Percentiles rank a stretch among this genome's conserved stretches.
phyloP scores from a whole-genome alignment of 306 rosid species.

The Fragaria ananassa region DNA sequence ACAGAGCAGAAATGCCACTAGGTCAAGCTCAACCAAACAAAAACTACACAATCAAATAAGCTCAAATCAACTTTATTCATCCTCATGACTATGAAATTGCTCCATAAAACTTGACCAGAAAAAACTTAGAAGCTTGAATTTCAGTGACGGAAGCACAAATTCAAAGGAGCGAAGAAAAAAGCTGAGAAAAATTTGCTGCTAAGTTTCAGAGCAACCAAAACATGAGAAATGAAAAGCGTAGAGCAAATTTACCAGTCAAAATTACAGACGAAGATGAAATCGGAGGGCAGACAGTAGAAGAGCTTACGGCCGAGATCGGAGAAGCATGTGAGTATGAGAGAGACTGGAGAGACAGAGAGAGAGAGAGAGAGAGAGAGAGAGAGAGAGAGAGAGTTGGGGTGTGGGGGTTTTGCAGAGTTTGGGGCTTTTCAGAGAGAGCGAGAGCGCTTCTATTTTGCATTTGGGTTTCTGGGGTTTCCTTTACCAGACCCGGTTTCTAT shows the following conservation, averaged over 20 bases:
- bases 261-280: background rate
- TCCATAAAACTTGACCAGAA: background rate
- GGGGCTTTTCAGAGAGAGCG: background rate
- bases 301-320: background rate
- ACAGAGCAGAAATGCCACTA: background rate
- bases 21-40: background rate
- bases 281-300: background rate
- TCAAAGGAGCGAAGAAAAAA: background rate
- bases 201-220: background rate
- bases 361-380: background rate
- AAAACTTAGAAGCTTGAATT: background rate
- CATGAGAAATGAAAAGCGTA: background rate
- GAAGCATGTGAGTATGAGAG: background rate
- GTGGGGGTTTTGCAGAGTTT: background rate
- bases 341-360: background rate
- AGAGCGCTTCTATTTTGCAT: background rate
- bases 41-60: background rate
- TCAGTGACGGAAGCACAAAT: background rate
- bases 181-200: background rate
- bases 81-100: background rate
- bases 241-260: background rate
- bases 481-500: background rate
- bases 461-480: background rate
- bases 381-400: background rate
- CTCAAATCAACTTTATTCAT: background rate